These are phyloP conservation scores for Lanmaoa pseudosensibilis DNA, from an alignment of 768 basidiomycete species.

Conservation along the genomic window DNA sequence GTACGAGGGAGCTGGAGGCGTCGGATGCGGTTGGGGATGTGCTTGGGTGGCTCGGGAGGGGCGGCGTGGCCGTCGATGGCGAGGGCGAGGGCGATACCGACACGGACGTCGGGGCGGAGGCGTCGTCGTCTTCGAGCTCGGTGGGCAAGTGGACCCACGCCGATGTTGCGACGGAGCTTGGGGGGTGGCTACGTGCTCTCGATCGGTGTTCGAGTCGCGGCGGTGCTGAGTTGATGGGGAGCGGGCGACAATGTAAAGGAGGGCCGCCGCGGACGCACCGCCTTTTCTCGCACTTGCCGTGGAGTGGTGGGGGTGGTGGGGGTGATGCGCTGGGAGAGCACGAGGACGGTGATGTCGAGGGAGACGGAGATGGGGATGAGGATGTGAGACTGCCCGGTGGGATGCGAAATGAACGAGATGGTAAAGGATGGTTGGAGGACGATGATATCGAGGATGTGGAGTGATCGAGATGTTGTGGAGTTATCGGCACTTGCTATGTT, in stretches of 20 bases:
- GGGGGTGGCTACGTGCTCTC: constrained; percentile 55
- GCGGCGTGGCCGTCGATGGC: constrained; percentile 19
- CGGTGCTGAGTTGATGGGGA: neutral
- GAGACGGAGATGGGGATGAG: constrained; percentile 31
- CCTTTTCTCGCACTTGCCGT: constrained; percentile 54
- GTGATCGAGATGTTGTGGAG: constrained; percentile 5
- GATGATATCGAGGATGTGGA: constrained; percentile 57
- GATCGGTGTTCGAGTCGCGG: constrained; percentile 30
- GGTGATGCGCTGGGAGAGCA: constrained; percentile 29
- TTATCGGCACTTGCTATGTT: neutral
- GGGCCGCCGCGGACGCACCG: constrained; percentile 38
- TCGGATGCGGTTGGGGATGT: constrained; percentile 58
- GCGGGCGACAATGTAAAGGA: neutral
- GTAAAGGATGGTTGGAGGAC: constrained; percentile 51
- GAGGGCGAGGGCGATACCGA: too few relatives aligned
- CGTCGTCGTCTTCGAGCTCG: neutral
- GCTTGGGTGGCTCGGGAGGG: constrained; percentile 52
- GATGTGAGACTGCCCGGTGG: constrained; percentile 30
- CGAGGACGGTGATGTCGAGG: constrained; percentile 28
- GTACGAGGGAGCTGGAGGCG: constrained; percentile 57
- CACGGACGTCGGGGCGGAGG: too few relatives aligned
- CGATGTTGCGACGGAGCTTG: constrained; percentile 56
- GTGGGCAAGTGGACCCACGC: constrained; percentile 50
- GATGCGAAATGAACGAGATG: constrained; percentile 30
- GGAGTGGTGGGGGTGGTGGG: constrained; percentile 33